These are phyloP conservation scores for Alternaria tenuissima DNA, from an alignment of 2,329 filamentous ascomycete genomes.

Conservation along the genomic window DNA sequence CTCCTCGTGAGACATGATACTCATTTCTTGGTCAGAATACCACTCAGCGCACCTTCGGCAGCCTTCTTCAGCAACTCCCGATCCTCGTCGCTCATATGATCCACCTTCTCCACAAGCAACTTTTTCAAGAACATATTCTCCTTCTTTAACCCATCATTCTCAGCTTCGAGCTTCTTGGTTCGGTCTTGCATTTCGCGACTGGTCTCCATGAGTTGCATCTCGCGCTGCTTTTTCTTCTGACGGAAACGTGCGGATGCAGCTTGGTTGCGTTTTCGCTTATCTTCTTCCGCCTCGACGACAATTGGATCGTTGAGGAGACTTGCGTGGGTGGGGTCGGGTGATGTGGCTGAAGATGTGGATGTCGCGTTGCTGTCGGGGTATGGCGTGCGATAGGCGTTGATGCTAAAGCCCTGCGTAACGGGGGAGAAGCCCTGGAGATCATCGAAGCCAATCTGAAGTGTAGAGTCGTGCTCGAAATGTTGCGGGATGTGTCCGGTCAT, in stretches of 20 bases:
- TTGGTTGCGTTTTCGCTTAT: constrained; percentile 88
- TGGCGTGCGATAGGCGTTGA: constrained; percentile 38
- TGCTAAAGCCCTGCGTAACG: constrained; percentile 34
- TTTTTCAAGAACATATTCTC: constrained; percentile 54
- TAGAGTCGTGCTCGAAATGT: constrained; percentile 34
- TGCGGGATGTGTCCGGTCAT: constrained; percentile 40
- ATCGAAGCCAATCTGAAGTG: constrained; percentile 36
- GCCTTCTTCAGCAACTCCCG: constrained; percentile 39
- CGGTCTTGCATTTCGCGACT: constrained; percentile 79
- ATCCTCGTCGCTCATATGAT: constrained; percentile 50
- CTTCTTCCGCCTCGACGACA: constrained; percentile 73
- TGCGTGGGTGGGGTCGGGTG: constrained; percentile 29
- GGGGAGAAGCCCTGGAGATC: constrained; percentile 42
- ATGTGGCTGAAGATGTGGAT: constrained; percentile 36
- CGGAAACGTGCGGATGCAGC: constrained; percentile 89
- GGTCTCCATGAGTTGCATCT: constrained; percentile 71
- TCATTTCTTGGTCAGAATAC: too few relatives aligned
- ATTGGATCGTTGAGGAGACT: constrained; percentile 32
- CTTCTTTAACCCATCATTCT: constrained; percentile 47
- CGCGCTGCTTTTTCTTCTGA: constrained; percentile 95
- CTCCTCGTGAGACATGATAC: too few relatives aligned
- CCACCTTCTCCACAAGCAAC: constrained; percentile 49
- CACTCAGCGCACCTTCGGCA: constrained; percentile 29
- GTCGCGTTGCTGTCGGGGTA: constrained; percentile 47
- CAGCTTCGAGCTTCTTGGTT: constrained; percentile 72